Evolutionary conservation across 2,329 filamentous ascomycete genomes (phyloP).

Genomic region (Pseudogymnoascus sp.): DNA sequence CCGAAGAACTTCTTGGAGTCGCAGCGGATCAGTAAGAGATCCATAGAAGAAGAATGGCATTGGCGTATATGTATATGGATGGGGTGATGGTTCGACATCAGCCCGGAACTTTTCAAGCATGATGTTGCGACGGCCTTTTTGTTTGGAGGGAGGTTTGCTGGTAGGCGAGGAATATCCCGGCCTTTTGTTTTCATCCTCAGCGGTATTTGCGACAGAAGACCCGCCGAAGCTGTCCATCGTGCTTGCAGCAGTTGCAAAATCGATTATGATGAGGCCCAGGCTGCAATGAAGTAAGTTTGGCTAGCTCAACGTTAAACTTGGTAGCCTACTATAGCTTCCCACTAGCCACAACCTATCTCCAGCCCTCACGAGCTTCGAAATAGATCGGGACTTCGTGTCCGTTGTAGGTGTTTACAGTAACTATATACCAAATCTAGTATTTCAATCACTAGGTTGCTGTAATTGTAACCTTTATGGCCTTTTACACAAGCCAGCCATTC

Average conservation of each 20-base stretch:
- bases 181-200: conserved; percentile 7
- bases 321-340: not conserved
- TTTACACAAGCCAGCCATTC: not conserved
- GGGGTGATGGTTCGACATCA: conserved; percentile 12
- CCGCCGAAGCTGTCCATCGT: conserved; percentile 11
- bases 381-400: not conserved
- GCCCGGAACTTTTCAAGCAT: conserved; percentile 15
- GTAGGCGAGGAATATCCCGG: conserved; percentile 7
- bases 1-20: conserved; percentile 16
- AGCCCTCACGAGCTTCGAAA: not conserved
- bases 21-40: conserved; percentile 16
- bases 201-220: not conserved
- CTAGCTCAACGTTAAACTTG: not conserved
- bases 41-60: conserved; percentile 18
- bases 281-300: not conserved
- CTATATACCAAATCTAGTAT: not conserved
- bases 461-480: no score
- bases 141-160: conserved; percentile 7
- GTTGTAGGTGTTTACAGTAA: not conserved
- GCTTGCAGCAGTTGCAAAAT: conserved; percentile 9
- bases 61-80: conserved; percentile 11
- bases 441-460: not conserved
- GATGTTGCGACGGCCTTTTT: conserved; percentile 13
- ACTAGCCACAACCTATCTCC: not conserved
- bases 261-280: not conserved